Conservation (phyloP, 2,329 filamentous ascomycete genomes). For the Aureobasidium zeae region DNA sequence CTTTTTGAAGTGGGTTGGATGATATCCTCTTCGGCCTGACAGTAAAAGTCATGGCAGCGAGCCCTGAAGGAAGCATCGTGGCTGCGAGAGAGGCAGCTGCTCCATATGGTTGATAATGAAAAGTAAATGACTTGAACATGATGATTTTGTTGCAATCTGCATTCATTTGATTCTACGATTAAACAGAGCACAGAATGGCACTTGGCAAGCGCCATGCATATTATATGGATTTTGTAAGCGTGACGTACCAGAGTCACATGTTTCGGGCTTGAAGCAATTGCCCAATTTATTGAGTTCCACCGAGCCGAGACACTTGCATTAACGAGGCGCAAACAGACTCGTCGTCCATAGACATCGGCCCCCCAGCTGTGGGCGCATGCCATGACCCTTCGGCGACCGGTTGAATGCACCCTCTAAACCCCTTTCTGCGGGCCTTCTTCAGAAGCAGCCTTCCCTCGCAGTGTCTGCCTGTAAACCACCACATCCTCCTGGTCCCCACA, state of each 20-base stretch:
- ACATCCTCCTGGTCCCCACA: constrained; percentile 82
- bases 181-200: too few species aligned
- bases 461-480: constrained; percentile 83
- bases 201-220: too few species aligned
- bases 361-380: constrained; percentile 7
- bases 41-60: neutral
- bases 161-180: neutral
- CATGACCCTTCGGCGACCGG: constrained; percentile 7
- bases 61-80: constrained; percentile 9
- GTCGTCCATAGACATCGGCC: neutral
- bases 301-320: too few species aligned
- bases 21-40: neutral
- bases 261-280: too few species aligned
- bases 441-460: constrained; percentile 85
- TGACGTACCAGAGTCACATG: too few species aligned
- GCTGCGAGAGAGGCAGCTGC: too few species aligned
- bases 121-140: constrained; percentile 14
- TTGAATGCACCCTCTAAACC: constrained; percentile 91
- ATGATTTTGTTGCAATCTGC: neutral
- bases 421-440: constrained; percentile 97
- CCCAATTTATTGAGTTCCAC: too few species aligned
- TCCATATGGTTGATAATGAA: constrained; percentile 14
- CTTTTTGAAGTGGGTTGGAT: too few species aligned
- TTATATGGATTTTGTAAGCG: too few species aligned
- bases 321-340: neutral